Evolutionary conservation across 2,329 filamentous ascomycete genomes (phyloP).

Genomic region (Colletotrichum lentis): DNA sequence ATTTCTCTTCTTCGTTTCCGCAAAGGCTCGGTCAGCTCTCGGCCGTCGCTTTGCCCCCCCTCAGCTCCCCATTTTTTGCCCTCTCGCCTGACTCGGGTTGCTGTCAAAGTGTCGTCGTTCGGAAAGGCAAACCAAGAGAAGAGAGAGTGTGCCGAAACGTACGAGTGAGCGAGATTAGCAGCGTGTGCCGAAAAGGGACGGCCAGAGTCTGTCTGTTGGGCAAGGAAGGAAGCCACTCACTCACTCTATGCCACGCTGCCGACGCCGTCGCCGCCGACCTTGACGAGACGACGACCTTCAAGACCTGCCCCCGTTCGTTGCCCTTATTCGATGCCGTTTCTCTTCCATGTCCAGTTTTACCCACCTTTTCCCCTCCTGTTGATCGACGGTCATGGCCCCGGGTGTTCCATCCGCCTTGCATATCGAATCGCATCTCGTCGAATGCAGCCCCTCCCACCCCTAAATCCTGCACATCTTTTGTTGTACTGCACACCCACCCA

Average conservation of each 20-base stretch:
- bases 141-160: constrained; percentile 16
- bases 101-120: constrained; percentile 24
- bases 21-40: not conserved
- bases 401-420: constrained; percentile 28
- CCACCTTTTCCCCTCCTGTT: constrained; percentile 34
- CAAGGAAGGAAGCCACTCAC: not conserved
- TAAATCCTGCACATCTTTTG: constrained; percentile 21
- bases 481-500: constrained; percentile 8
- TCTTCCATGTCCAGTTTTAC: constrained; percentile 26
- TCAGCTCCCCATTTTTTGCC: constrained; percentile 20
- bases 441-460: constrained; percentile 23
- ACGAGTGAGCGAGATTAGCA: not conserved
- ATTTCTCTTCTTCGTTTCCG: not conserved
- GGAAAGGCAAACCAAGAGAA: constrained; percentile 14
- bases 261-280: constrained; percentile 5
- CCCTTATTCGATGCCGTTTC: constrained; percentile 8
- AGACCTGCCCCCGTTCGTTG: not conserved
- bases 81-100: constrained; percentile 28
- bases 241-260: not conserved
- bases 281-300: not conserved
- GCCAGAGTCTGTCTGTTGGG: not conserved
- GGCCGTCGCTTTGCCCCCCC: not conserved
- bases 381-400: constrained; percentile 27
- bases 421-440: constrained; percentile 32
- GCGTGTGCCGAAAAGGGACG: not conserved